Evolutionary conservation across 331 rosid species (phyloP), one percentile per base, ranked within the genome.

Genomic region (Pyrus hybrid): DNA sequence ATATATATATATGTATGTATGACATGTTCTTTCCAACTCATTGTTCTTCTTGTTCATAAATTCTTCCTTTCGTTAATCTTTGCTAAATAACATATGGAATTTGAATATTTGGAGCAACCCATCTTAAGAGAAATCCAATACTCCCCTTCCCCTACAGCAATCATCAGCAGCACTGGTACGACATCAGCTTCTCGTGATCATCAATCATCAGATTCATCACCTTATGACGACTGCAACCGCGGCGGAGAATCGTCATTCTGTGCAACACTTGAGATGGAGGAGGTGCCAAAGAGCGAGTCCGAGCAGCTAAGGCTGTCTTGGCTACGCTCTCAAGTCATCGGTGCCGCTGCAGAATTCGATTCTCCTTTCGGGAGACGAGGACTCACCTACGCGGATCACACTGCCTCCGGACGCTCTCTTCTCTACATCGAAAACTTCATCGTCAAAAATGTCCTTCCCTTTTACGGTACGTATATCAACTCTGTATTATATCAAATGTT

Each of bases 321-420:
- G 98, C 2, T 93, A 7, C 74, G 88, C 1, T 87, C 89, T 4
- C 91, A 91, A 76, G 86, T 87, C 13, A 75, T 91, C 5, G 98
- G 98, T 2, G 71, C 77, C 0, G 79, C 81, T 32, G 82, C 57
- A 4, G 88, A 85, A 66, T 87, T 88, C 18, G 70, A 82, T 13
- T 84, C 98, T 74, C 90, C 89, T 0, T 87, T 87, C 65, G 98
- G 97, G 57, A 85, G 63, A 70, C 58, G 93, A 81, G 49, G 71
- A 14, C 68, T 93, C 75, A 70, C 85, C 1, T 93, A 93, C 80
- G 94, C 97, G 45, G 98, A 93, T 85, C 93, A 90, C 82, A 93
- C 98, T 2, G 98, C 98, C 63, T 87, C 97, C 0, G 98, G 85
- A 3, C 89, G 94, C 16, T 86, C 91, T 73, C 96, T 91, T 71